Conservation (phyloP, 2,329 filamentous ascomycete species). For the Arthrobotrys musiformis region DNA sequence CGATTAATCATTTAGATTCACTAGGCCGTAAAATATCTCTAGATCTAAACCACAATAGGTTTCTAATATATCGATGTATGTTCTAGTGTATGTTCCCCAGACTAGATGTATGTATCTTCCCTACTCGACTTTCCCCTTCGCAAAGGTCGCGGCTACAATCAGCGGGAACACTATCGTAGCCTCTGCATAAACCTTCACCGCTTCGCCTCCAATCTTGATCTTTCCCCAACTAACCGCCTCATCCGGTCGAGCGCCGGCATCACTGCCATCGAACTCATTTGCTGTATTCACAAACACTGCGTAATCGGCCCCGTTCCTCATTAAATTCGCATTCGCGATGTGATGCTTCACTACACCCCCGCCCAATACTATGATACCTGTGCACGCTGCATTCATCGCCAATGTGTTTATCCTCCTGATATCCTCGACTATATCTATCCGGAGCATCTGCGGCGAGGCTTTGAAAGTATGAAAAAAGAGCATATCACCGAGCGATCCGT, state of each 20-base stretch:
- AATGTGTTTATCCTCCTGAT: conserved; percentile 93
- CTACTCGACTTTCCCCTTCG: conserved; percentile 61
- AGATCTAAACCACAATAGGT: background rate
- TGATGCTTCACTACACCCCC: conserved; percentile 98
- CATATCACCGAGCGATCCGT: conserved; percentile 97
- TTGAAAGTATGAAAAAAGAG: conserved; percentile 98
- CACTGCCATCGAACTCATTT: conserved; percentile 96
- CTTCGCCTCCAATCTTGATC: conserved; percentile 82
- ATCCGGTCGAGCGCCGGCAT: conserved; percentile 92
- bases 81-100: no score
- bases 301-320: conserved; percentile 96
- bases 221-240: conserved; percentile 99
- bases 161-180: conserved; percentile 75
- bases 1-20: background rate
- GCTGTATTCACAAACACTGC: conserved; percentile 98
- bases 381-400: conserved; percentile 83
- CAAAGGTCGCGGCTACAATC: conserved; percentile 75
- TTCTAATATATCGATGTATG: no score
- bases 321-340: conserved; percentile 95
- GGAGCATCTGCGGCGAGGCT: conserved; percentile 80
- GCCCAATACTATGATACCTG: conserved; percentile 94
- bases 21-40: background rate
- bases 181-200: conserved; percentile 83
- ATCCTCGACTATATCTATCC: conserved; percentile 91
- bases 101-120: background rate